These are phyloP conservation scores for Pseudogymnoascus sp. DNA, from an alignment of 2,329 filamentous ascomycete species.

Conservation along the genomic window DNA sequence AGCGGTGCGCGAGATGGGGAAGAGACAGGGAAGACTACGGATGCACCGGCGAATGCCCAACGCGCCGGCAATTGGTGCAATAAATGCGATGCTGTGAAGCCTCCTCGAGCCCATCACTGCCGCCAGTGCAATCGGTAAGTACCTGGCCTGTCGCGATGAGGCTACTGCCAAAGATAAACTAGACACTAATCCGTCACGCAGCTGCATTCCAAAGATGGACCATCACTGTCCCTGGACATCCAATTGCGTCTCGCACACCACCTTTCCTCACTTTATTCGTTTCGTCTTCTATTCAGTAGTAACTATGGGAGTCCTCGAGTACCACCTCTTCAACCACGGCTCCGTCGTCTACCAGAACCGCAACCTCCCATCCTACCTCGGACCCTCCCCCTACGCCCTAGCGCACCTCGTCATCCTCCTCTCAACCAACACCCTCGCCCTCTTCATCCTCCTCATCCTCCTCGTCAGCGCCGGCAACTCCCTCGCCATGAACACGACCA, in stretches of 20 bases:
- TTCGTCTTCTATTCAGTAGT: constrained; percentile 62
- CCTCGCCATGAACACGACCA: constrained; percentile 63
- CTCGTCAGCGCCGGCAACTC: constrained; percentile 52
- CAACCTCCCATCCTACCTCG: constrained; percentile 65
- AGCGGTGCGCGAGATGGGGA: constrained; percentile 20
- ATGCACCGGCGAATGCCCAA: constrained; percentile 19
- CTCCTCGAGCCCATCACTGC: constrained; percentile 74
- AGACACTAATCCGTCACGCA: constrained; percentile 22
- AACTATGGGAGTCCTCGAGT: constrained; percentile 51
- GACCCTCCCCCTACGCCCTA: constrained; percentile 53
- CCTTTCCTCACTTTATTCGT: constrained; percentile 73
- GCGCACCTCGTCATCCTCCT: constrained; percentile 51
- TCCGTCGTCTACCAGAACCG: constrained; percentile 54
- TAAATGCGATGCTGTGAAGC: constrained; percentile 67
- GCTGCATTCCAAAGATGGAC: constrained; percentile 73
- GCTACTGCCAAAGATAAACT: neutral
- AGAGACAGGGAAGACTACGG: constrained; percentile 20
- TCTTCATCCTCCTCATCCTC: constrained; percentile 56
- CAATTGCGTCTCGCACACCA: constrained; percentile 76
- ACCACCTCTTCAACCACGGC: constrained; percentile 52
- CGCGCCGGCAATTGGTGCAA: constrained; percentile 54
- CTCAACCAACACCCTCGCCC: constrained; percentile 48
- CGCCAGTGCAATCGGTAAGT: constrained; percentile 56
- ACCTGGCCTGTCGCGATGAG: neutral
- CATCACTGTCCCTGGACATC: constrained; percentile 80